Base-by-base conservation (phyloP, 2,329 filamentous ascomycete species). In the Cladosporium sp. region DNA sequence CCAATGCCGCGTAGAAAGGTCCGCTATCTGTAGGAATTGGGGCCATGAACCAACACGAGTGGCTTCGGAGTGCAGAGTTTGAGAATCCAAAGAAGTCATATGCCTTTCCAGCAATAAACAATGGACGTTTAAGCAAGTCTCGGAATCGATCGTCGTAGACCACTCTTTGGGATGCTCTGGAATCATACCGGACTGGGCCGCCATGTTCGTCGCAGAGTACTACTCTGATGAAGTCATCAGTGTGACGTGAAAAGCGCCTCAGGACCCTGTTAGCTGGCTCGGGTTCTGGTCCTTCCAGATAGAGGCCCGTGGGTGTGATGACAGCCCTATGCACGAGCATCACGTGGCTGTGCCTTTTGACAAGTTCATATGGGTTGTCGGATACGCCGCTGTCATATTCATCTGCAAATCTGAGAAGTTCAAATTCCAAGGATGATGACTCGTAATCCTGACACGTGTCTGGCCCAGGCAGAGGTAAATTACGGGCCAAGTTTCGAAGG, bases 81-180 rank as follows among this genome's bases (percentile, higher is more conserved):
- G 90, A 93, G 75, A 93, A 94, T 0, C 91, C 91, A 0, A 94
- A 80, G 71, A 93, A 94, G 0, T 78, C 77, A 71, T 87, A 92
- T 0, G 76, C 73, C 14, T 87, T 81, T 0, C 87, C 90, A 2
- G 85, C 90, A 62, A 94, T 85, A 0, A 78, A 72, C 31, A 96
- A 85, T 0, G 88, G 88, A 0, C 81, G 72, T 2, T 79, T 75
- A 10, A 95, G 80, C 0, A 92, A 78, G 0, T 73, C 68, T 62
- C 85, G 84, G 75, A 93, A 93, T 0, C 88, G 85, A 0, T 74
- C 70, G 67, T 86, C 85, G 57, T 79, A 82, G 10, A 92, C 81
- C 0, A 69, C 52, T 0, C 85, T 80, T 5, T 85, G 78, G 1
- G 82, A 83, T 1, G 81, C 72, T 4, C 75, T 70, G 11, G 83